Evolutionary conservation across 75 land plant genomes (phyloP).

Genomic region (Pinus tabuliformis): DNA sequence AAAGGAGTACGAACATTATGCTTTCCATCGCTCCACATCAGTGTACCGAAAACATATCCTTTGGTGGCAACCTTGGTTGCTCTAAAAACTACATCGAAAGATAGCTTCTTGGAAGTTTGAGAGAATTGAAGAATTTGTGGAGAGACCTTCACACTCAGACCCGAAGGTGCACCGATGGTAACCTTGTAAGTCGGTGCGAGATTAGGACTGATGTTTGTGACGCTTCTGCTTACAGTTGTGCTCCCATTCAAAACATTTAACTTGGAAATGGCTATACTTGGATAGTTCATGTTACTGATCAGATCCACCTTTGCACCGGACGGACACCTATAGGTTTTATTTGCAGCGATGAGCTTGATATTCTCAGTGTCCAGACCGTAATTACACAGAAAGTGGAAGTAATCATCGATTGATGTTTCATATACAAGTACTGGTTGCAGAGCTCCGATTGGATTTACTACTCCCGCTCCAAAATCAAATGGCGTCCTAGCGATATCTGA

Average conservation of each 20-base stretch:
- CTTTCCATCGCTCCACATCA: slow-evolving; percentile 54
- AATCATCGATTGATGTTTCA: slow-evolving; percentile 40
- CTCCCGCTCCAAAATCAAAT: slow-evolving; percentile 68
- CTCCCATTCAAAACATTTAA: slow-evolving; percentile 14
- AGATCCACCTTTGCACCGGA: slow-evolving; percentile 15
- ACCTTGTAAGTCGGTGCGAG: slow-evolving; percentile 40
- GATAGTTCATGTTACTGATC: slow-evolving; percentile 63
- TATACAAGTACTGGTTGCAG: slow-evolving; percentile 69
- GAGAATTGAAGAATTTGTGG: slow-evolving; percentile 50
- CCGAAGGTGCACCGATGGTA: slow-evolving; percentile 27
- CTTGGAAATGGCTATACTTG: slow-evolving; percentile 56
- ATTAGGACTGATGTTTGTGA: slow-evolving; percentile 47
- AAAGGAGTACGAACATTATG: slow-evolving; percentile 58
- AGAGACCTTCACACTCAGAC: slow-evolving; percentile 33
- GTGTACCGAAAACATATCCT: slow-evolving; percentile 43
- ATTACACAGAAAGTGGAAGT: slow-evolving; percentile 59
- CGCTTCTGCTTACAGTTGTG: slow-evolving; percentile 35
- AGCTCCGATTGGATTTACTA: slow-evolving; percentile 43
- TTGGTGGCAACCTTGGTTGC: neutral
- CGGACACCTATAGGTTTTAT: slow-evolving; percentile 49
- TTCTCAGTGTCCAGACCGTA: slow-evolving; percentile 35
- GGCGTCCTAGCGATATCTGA: too few species aligned
- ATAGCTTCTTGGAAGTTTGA: slow-evolving; percentile 18
- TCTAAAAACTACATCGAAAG: slow-evolving; percentile 40
- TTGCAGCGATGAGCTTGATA: slow-evolving; percentile 27